Evolutionary conservation across 2,329 filamentous ascomycete species (phyloP).

Genomic region (Venturia carpophila): DNA sequence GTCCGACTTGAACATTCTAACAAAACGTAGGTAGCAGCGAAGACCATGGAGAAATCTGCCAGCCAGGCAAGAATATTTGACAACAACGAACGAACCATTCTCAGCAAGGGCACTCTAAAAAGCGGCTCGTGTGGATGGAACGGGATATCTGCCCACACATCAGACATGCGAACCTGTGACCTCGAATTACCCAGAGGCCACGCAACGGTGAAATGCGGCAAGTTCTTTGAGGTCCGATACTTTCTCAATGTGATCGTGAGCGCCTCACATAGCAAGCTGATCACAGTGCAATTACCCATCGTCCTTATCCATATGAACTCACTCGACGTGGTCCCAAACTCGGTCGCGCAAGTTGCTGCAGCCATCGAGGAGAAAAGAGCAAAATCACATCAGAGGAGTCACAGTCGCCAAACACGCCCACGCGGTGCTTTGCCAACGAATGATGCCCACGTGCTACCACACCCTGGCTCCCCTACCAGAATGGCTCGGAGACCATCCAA

Average conservation of each 20-base stretch:
- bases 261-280: slow-evolving; percentile 40
- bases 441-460: slow-evolving; percentile 17
- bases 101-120: slow-evolving; percentile 38
- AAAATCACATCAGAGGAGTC: slow-evolving; percentile 13
- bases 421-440: not conserved
- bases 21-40: slow-evolving; percentile 38
- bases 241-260: slow-evolving; percentile 46
- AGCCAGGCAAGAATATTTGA: slow-evolving; percentile 46
- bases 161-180: slow-evolving; percentile 42
- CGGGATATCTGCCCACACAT: slow-evolving; percentile 39
- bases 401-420: slow-evolving; percentile 4
- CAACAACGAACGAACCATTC: slow-evolving; percentile 41
- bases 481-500: slow-evolving; percentile 3
- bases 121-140: slow-evolving; percentile 39
- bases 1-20: slow-evolving; percentile 22
- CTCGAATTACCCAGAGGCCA: slow-evolving; percentile 44
- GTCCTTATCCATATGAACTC: slow-evolving; percentile 52
- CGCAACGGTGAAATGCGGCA: slow-evolving; percentile 45
- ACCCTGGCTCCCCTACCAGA: slow-evolving; percentile 19
- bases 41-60: slow-evolving; percentile 42
- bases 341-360: slow-evolving; percentile 47
- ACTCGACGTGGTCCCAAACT: slow-evolving; percentile 48
- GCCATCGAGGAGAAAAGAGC: slow-evolving; percentile 46
- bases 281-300: slow-evolving; percentile 47
- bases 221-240: slow-evolving; percentile 50